Base-by-base conservation (phyloP, 2,329 filamentous ascomycete genomes). In the Fusarium redolens region DNA sequence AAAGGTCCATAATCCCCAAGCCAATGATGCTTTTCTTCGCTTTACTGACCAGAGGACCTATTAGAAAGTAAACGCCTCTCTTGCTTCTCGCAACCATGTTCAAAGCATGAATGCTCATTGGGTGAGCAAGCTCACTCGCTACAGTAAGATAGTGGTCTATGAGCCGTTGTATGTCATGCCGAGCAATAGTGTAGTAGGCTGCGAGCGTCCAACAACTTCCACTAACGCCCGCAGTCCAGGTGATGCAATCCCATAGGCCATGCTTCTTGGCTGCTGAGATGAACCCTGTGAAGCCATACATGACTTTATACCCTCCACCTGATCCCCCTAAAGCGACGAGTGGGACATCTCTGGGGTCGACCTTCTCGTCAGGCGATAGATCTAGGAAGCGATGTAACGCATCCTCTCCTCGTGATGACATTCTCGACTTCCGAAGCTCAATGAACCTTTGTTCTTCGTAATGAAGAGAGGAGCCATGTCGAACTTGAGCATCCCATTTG, bases 161-260 rank as follows among this genome's bases (percentile, higher is more conserved):
- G 5, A 77, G 22, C 12, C 43, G 61, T 3, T 62, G 61, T 1
- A 64, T 45, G 6, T 75, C 72, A 20, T 73, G 72, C 0, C 74
- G 56, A 0, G 75, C 75, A 4, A 77, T 72, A 4, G 75, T 77
- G 8, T 77, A 77, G 25, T 77, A 77, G 0, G 72, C 72, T 2
- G 69, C 73, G 1, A 77, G 17, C 0, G 75, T 75, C 75, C 75
- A 77, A 22, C 75, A 77, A 18, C 73, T 77, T 3, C 75, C 75
- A 6, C 75, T 77, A 1, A 77, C 75, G 1, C 73, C 75, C 0
- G 75, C 70, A 4, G 60, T 66, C 75, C 75, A 77, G 0, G 68
- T 75, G 0, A 76, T 69, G 4, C 75, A 77, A 9, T 76, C 75
- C 75, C 75, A 77, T 0, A 77, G 4, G 0, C 61, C 45, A 4